Conservation (phyloP, 2,329 filamentous ascomycete species). For the Cladosporium phlei region DNA sequence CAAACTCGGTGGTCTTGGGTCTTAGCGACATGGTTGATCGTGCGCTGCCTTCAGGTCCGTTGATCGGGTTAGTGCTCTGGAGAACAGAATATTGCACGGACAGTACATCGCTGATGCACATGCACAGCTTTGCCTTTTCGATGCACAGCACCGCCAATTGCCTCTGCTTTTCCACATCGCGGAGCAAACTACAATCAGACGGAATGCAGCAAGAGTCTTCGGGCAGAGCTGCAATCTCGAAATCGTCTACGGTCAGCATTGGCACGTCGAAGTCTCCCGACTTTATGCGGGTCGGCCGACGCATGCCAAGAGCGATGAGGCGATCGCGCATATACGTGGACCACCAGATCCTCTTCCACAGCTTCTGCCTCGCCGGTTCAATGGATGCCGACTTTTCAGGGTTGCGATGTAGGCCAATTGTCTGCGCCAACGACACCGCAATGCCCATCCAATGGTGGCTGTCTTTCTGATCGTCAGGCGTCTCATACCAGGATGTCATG, state of each 20-base stretch:
- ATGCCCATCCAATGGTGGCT: constrained; percentile 99
- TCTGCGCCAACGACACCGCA: constrained; percentile 85
- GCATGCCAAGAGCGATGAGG: constrained; percentile 87
- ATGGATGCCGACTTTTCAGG: constrained; percentile 68
- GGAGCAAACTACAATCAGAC: constrained; percentile 63
- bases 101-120: constrained; percentile 84
- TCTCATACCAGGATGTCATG: constrained; percentile 98
- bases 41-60: constrained; percentile 66
- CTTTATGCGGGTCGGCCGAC: constrained; percentile 85
- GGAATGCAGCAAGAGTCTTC: constrained; percentile 65
- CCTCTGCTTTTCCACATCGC: constrained; percentile 67
- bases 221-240: constrained; percentile 63
- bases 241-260: constrained; percentile 79
- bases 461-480: constrained; percentile 92
- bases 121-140: constrained; percentile 81
- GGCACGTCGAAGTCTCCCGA: constrained; percentile 90
- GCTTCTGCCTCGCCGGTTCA: constrained; percentile 65
- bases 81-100: constrained; percentile 89
- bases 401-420: constrained; percentile 86
- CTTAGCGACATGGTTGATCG: constrained; percentile 78
- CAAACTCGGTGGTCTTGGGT: constrained; percentile 80
- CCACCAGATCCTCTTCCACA: constrained; percentile 98
- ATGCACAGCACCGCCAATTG: constrained; percentile 85
- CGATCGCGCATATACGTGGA: constrained; percentile 94
- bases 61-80: constrained; percentile 72